Conservation (phyloP, 192 early-diverging fungal species). For the Podochytrium sp. region DNA sequence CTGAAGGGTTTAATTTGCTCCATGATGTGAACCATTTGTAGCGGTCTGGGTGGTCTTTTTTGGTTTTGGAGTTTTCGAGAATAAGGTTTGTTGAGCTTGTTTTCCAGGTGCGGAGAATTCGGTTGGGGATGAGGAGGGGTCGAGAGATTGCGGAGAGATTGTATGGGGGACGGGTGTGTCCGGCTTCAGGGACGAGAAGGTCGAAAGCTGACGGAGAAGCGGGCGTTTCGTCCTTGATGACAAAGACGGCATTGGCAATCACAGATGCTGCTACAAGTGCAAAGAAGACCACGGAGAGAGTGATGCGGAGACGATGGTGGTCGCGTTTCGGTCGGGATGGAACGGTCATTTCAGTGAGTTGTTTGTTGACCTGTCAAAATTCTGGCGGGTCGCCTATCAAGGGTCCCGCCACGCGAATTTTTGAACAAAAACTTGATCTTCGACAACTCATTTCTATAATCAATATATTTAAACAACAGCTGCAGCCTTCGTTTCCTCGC, state of each 20-base stretch:
- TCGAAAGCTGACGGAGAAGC: neutral
- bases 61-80: neutral
- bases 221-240: neutral
- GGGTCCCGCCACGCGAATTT: too few relatives aligned
- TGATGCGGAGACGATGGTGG: too few relatives aligned
- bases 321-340: too few relatives aligned
- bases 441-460: neutral
- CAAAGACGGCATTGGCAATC: neutral
- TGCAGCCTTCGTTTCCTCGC: neutral
- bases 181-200: neutral
- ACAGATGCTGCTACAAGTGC: neutral
- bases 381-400: too few relatives aligned
- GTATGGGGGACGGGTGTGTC: neutral
- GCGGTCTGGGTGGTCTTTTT: constrained; percentile 14
- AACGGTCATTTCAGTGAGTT: too few relatives aligned
- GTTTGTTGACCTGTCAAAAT: too few relatives aligned
- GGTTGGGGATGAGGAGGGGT: constrained; percentile 12
- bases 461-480: neutral
- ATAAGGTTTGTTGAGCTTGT: neutral
- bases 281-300: too few relatives aligned
- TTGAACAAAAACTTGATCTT: too few relatives aligned
- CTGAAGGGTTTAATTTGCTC: constrained; percentile 6
- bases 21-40: constrained; percentile 17
- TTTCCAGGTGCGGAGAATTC: constrained; percentile 26
- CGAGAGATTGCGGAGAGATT: constrained; percentile 9